These are phyloP conservation scores for Limonomyces culmigenus DNA, from an alignment of 1,284 basidiomycete genomes.

Conservation along the genomic window DNA sequence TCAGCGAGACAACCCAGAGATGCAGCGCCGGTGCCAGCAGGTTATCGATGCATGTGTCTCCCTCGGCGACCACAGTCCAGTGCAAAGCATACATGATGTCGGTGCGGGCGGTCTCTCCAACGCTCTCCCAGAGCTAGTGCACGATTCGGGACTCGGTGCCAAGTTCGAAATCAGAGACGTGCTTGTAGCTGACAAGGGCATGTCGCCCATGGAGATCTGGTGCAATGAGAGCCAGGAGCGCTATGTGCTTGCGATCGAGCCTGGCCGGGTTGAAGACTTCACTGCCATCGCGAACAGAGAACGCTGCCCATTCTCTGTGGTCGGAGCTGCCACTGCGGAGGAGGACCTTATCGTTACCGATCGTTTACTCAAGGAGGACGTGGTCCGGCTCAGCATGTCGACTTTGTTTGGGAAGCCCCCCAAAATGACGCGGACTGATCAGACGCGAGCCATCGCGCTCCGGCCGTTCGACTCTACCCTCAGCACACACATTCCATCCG, in stretches of 20 bases:
- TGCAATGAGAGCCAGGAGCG: slow-evolving; percentile 99
- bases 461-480: slow-evolving; percentile 62
- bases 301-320: slow-evolving; percentile 84
- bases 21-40: slow-evolving; percentile 94
- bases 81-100: slow-evolving; percentile 96
- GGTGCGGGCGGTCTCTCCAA: slow-evolving; percentile 96
- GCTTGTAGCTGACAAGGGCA: slow-evolving; percentile 77
- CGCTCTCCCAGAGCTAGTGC: slow-evolving; percentile 92
- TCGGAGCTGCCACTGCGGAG: slow-evolving; percentile 73
- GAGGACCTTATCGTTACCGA: slow-evolving; percentile 85
- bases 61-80: slow-evolving; percentile 57
- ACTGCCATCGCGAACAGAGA: slow-evolving; percentile 74
- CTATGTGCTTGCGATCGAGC: slow-evolving; percentile 82
- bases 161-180: slow-evolving; percentile 92
- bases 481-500: slow-evolving; percentile 38
- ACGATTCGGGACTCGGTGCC: slow-evolving; percentile 85
- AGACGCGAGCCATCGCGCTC: slow-evolving; percentile 31
- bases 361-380: slow-evolving; percentile 61
- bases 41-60: slow-evolving; percentile 87
- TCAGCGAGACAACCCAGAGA: slow-evolving; percentile 96
- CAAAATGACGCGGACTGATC: slow-evolving; percentile 71
- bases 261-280: slow-evolving; percentile 44
- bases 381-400: slow-evolving; percentile 87
- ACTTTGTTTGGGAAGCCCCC: slow-evolving; percentile 96
- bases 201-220: slow-evolving; percentile 99